Base-by-base conservation (phyloP, 805 yeast genomes). In the Starmerella floricola region DNA sequence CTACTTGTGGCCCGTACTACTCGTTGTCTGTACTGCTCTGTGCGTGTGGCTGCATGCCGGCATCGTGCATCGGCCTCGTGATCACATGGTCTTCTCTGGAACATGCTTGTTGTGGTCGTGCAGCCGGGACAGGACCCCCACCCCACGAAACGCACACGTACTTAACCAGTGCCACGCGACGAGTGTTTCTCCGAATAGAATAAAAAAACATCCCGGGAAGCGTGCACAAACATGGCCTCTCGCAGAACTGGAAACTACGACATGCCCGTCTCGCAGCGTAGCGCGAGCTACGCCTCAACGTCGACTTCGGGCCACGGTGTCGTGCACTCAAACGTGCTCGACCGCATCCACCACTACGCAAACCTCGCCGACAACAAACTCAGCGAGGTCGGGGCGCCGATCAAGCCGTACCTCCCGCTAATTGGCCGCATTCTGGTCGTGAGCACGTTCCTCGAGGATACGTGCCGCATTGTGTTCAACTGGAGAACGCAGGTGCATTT, bases 401-500 rank as follows among this genome's bases (percentile, higher is more conserved):
- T 62, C 40, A 57, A 60, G 54, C 65, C 65, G 17, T 62, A 63
- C 55, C 78, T 87, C 37, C 96, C 97, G 8, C 76, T 77, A 18
- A 74, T 88, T 54, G 97, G 95, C 30, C 72, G 97, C 45, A 76
- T 83, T 47, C 73, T 87, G 51, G 87, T 88, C 48, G 95, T 88
- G 42, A 94, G 94, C 37, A 91, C 97, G 0, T 88, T 87, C 59
- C 74, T 76, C 51, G 97, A 88, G 63, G 97, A 91, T 58, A 73
- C 94, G 3, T 59, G 79, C 40, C 73, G 98, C 61, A 83, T 88
- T 55, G 53, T 77, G 40, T 65, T 85, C 5, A 96, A 87, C 65
- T 88, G 96, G 96, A 62, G 71, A 28, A 94, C 84, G 55, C 98
- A 88, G 63, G 83, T 84, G 19, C 80, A 75, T 60, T 88, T 81